Percentiles rank a stretch among this genome's conserved stretches.
phyloP scores from a whole-genome alignment of 768 basidiomycete species.

The Termitomyces eurrhizus region DNA sequence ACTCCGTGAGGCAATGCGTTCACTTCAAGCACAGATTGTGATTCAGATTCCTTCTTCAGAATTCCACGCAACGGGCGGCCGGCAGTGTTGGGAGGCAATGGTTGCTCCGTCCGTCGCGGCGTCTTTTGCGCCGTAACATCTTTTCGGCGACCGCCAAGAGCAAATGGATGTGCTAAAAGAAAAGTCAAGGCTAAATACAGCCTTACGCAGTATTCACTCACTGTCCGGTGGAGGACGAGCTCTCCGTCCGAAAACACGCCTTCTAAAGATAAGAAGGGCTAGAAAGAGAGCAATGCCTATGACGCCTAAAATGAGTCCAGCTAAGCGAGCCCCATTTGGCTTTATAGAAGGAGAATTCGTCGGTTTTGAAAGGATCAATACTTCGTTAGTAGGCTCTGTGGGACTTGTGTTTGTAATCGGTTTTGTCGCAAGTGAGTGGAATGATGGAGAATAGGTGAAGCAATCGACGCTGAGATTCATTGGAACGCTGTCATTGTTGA shows the following conservation, averaged over 20 bases:
- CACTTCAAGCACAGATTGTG: background rate
- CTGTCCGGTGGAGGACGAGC: constrained; percentile 4
- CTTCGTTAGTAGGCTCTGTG: background rate
- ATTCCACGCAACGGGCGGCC: background rate
- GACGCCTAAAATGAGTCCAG: constrained; percentile 3
- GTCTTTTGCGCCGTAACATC: background rate
- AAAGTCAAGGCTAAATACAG: background rate
- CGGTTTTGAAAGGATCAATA: background rate
- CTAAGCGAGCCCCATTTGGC: constrained; percentile 6
- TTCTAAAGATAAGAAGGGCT: constrained; percentile 3
- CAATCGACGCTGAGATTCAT: background rate
- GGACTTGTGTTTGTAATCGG: background rate
- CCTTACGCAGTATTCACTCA: background rate
- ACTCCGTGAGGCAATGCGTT: background rate
- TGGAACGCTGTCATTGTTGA: background rate
- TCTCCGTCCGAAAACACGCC: background rate
- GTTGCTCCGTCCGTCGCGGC: background rate
- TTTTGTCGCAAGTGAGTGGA: background rate
- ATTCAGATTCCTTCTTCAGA: background rate
- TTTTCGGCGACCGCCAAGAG: background rate
- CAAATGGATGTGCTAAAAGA: background rate
- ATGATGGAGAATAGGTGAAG: constrained; percentile 1
- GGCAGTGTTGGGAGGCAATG: background rate
- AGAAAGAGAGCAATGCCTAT: constrained; percentile 1
- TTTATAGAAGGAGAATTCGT: background rate